Evolutionary conservation across 2,329 filamentous ascomycete species (phyloP).

Genomic region (Alternaria atra): DNA sequence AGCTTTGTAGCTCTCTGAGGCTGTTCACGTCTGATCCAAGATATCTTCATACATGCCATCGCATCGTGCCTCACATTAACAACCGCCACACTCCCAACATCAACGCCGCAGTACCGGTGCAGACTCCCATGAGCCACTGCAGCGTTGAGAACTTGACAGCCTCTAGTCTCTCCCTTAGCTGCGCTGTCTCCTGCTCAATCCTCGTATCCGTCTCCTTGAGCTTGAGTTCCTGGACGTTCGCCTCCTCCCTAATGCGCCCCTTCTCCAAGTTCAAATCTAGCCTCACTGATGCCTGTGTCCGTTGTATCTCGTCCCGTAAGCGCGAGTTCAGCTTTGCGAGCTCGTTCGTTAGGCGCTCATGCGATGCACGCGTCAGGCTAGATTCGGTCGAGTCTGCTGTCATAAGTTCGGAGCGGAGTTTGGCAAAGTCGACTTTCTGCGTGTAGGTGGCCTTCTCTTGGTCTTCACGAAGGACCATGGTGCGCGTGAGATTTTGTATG

Average conservation of each 20-base stretch:
- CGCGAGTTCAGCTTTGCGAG: conserved; percentile 91
- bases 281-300: conserved; percentile 91
- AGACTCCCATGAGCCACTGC: conserved; percentile 92
- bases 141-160: conserved; percentile 97
- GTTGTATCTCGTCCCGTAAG: conserved; percentile 89
- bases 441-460: conserved; percentile 79
- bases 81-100: conserved; percentile 74
- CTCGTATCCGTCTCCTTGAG: conserved; percentile 98
- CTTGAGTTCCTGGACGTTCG: conserved; percentile 94
- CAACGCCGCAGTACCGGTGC: conserved; percentile 71
- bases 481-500: conserved; percentile 95
- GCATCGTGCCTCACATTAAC: conserved; percentile 62
- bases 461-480: conserved; percentile 97
- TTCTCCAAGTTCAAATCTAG: conserved; percentile 96
- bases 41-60: background rate
- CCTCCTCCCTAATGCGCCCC: conserved; percentile 93
- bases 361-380: conserved; percentile 84
- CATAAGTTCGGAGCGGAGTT: conserved; percentile 91
- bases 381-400: conserved; percentile 92
- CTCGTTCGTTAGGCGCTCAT: conserved; percentile 93
- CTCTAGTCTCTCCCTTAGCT: conserved; percentile 88
- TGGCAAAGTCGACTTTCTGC: conserved; percentile 97
- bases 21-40: conserved; percentile 1
- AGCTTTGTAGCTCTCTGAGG: conserved; percentile 1
- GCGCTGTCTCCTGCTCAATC: conserved; percentile 94